phyloP scores from a whole-genome alignment of 208 protist genomes.

The Wallacemonas rigidus region DNA sequence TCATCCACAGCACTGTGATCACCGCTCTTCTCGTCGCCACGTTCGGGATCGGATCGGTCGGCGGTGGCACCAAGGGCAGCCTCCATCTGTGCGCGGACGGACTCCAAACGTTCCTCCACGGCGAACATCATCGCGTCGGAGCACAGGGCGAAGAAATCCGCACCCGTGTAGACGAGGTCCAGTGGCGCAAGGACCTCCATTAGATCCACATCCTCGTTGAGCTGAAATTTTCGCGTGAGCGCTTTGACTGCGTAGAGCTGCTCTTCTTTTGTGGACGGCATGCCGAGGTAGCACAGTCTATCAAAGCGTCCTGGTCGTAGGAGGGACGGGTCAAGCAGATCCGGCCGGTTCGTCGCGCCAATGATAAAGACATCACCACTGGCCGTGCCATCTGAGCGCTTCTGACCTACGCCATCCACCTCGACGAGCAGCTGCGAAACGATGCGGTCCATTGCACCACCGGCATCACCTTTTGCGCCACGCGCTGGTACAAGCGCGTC shows the following conservation, averaged over 20 bases:
- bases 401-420: constrained; percentile 86
- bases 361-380: constrained; percentile 92
- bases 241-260: constrained; percentile 79
- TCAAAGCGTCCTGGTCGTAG: constrained; percentile 93
- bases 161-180: constrained; percentile 91
- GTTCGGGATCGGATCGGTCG: neutral
- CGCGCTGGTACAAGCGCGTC: constrained; percentile 89
- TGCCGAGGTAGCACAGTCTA: constrained; percentile 85
- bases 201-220: constrained; percentile 67
- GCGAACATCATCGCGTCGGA: constrained; percentile 95
- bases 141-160: constrained; percentile 95
- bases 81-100: constrained; percentile 19
- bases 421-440: constrained; percentile 93
- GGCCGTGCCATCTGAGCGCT: constrained; percentile 64
- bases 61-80: constrained; percentile 3
- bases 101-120: constrained; percentile 84
- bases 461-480: constrained; percentile 85
- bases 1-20: constrained; percentile 14
- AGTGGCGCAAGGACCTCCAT: constrained; percentile 62
- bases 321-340: constrained; percentile 91
- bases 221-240: constrained; percentile 85
- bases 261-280: constrained; percentile 73
- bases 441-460: constrained; percentile 94
- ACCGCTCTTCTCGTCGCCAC: neutral
- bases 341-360: constrained; percentile 92